Percentiles rank a stretch among this genome's conserved stretches.
Conservation (phyloP, 352 stramenopile species). For the Pythium insidiosum region DNA sequence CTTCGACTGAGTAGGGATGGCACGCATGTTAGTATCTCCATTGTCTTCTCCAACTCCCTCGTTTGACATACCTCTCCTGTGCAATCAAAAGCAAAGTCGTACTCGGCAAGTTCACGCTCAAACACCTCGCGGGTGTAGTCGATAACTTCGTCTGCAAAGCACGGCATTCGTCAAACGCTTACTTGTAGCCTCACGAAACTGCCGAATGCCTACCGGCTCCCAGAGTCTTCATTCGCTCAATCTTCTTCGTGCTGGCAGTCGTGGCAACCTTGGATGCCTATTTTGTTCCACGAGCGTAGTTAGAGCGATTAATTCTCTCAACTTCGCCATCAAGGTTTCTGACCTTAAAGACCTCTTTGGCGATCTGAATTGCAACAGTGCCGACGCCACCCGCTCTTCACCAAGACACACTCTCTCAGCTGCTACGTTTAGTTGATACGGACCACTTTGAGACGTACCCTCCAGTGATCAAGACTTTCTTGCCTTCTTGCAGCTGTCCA, state of each 20-base stretch:
- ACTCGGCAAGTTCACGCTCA: constrained; percentile 56
- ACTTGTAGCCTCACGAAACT: no score
- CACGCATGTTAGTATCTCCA: no score
- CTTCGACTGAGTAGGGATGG: constrained; percentile 25
- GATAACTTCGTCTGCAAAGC: constrained; percentile 40
- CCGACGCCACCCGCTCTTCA: constrained; percentile 56
- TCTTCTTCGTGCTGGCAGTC: constrained; percentile 55
- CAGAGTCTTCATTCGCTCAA: constrained; percentile 54
- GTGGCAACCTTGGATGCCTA: constrained; percentile 62
- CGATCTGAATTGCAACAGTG: constrained; percentile 65
- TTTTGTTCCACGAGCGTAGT: neutral
- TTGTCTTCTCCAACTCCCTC: no score
- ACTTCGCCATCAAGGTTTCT: no score
- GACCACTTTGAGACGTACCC: constrained; percentile 31
- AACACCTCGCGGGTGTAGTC: constrained; percentile 63
- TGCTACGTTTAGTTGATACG: no score
- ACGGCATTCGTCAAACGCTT: no score
- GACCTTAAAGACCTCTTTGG: constrained; percentile 70
- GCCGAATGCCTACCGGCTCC: constrained; percentile 21
- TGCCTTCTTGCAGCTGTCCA: constrained; percentile 36
- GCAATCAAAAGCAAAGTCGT: constrained; percentile 73
- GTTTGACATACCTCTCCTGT: constrained; percentile 73
- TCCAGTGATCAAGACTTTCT: constrained; percentile 70
- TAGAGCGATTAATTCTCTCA: no score
- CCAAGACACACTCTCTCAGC: neutral